These are phyloP conservation scores for Sphagnum contortum DNA, from an alignment of 225 moss, liverwort and hornwort species.

Conservation along the genomic window DNA sequence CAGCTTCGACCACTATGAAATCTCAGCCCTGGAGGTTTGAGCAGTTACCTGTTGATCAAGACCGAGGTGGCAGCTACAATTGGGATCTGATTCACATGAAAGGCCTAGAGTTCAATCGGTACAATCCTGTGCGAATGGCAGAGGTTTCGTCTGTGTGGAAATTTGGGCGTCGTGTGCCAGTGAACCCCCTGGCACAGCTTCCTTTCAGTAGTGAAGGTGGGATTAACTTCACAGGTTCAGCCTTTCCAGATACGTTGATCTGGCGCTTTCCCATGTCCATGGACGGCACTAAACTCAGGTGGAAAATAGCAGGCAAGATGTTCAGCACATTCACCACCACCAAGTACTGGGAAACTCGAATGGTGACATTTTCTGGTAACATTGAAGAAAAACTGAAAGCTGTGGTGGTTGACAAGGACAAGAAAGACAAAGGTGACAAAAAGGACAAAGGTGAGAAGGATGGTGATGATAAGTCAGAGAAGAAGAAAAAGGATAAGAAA, in stretches of 20 bases:
- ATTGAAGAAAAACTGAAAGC: constrained; percentile 40
- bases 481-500: no score
- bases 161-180: constrained; percentile 5
- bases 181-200: constrained; percentile 4
- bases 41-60: constrained; percentile 2
- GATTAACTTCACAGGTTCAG: constrained; percentile 8
- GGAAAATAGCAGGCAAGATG: constrained; percentile 44
- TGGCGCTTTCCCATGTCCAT: constrained; percentile 40
- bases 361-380: constrained; percentile 41
- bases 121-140: constrained; percentile 2
- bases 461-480: no score
- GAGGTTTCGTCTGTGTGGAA: constrained; percentile 4
- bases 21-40: constrained; percentile 9
- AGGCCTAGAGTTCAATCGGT: constrained; percentile 3
- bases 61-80: constrained; percentile 8
- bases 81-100: constrained; percentile 7
- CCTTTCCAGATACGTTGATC: constrained; percentile 23
- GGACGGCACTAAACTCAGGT: constrained; percentile 30
- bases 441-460: not conserved
- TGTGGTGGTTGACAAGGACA: constrained; percentile 33
- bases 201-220: constrained; percentile 11
- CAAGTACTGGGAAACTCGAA: constrained; percentile 38
- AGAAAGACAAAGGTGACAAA: constrained; percentile 6
- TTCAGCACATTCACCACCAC: constrained; percentile 33
- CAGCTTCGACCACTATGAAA: constrained; percentile 1